phyloP scores from a whole-genome alignment of 78 protist species.

The Dictyostelium citrinum region DNA sequence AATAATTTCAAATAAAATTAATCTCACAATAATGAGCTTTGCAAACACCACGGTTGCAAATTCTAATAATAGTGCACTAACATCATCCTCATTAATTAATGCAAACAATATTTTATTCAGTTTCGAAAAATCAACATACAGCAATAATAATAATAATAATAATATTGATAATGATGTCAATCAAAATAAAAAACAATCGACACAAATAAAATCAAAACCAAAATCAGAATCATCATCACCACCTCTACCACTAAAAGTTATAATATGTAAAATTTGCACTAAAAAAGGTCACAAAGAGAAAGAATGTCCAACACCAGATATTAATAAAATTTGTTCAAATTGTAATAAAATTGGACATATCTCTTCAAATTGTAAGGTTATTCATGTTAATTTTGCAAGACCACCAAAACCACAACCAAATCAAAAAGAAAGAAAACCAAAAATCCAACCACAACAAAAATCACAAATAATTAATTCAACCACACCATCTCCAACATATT shows the following conservation, averaged over 20 bases:
- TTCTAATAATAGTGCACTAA: not conserved
- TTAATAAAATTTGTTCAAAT: slow-evolving; percentile 29
- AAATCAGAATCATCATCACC: not conserved
- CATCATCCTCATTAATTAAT: slow-evolving; percentile 1
- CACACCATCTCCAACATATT: not conserved
- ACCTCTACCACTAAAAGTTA: not conserved
- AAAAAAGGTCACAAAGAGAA: slow-evolving; percentile 26
- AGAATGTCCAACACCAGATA: slow-evolving; percentile 48
- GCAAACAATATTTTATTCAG: slow-evolving; percentile 37
- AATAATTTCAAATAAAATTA: not conserved
- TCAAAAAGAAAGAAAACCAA: not conserved
- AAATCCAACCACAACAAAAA: not conserved
- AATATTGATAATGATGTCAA: too few species aligned
- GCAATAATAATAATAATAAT: not conserved
- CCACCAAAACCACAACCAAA: not conserved
- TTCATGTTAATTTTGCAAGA: not conserved
- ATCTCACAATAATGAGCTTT: not conserved
- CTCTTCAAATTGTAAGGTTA: slow-evolving; percentile 13
- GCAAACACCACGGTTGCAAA: not conserved
- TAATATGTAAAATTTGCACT: slow-evolving; percentile 4
- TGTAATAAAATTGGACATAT: slow-evolving; percentile 31
- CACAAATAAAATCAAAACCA: not conserved
- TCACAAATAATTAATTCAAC: not conserved
- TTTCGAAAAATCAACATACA: not conserved
- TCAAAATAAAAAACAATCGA: not conserved